Evolutionary conservation across 2,329 filamentous ascomycete species (phyloP), one percentile per base, ranked within the genome.

Genomic region (Pseudocercospora vitis): DNA sequence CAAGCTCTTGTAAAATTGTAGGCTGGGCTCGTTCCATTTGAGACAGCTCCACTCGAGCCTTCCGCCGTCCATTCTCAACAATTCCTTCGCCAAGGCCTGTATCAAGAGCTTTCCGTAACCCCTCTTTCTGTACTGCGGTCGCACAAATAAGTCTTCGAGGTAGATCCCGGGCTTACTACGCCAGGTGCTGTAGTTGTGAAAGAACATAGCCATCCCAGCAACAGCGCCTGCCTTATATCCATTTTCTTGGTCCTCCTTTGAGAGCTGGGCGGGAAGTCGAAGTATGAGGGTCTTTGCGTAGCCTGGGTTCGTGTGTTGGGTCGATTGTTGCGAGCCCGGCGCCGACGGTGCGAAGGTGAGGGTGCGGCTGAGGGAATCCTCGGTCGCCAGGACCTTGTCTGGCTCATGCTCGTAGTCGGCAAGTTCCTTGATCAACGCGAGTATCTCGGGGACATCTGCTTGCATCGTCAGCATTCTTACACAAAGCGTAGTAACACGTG

Each of bases 181-280:
- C 94, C 94, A 97, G 0, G 92, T 96, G 67, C 86, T 90, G 74
- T 96, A 97, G 74, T 92, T 97, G 78, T 92, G 91, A 72, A 95
- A 97, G 75, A 91, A 96, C 33, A 96, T 74, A 1, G 91, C 91
- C 81, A 96, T 89, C 44, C 87, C 90, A 0, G 83, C 88, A 71
- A 82, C 68, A 42, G 26, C 71, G 61, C 47, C 60, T 31, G 53
- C 66, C 58, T 55, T 61, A 70, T 32, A 74, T 68, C 28, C 50
- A 3, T 39, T 33, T 7, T 26, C 9, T 18, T 37, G 18, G 24
- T 52, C 48, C 19, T 48, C 18, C 18, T 26, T 31, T 7, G 18
- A 79, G 73, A 23, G 64, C 4, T 51, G 48, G 39, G 42, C 4
- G 21, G 68, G 67, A 3, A 65, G 58, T 48, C 67, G 67, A 50